Percentiles rank a stretch among this genome's conserved stretches.
phyloP scores from a whole-genome alignment of 2,329 filamentous ascomycete species.

The Diplodia sapinea region DNA sequence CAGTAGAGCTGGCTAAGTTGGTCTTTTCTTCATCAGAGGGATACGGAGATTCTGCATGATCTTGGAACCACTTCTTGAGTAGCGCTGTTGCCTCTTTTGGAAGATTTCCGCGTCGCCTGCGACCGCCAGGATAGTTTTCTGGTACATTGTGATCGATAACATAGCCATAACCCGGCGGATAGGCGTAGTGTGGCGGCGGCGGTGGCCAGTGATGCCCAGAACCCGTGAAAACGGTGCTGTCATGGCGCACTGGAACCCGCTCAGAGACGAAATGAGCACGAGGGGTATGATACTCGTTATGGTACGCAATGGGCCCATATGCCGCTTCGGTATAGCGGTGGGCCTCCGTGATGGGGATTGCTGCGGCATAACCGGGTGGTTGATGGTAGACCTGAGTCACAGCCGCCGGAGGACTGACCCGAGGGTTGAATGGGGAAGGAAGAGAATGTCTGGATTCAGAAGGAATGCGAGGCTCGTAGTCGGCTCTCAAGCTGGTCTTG shows the following conservation, averaged over 20 bases:
- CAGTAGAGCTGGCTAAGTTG: constrained; percentile 46
- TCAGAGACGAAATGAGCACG: neutral
- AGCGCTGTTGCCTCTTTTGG: constrained; percentile 90
- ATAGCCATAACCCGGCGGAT: neutral
- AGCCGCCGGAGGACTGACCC: neutral
- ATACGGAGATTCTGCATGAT: constrained; percentile 79
- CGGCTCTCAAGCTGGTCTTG: neutral
- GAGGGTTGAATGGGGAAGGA: neutral
- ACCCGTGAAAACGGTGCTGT: neutral
- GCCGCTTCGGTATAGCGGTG: neutral
- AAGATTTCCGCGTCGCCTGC: constrained; percentile 70
- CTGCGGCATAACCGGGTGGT: too few relatives aligned
- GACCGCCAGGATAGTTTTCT: neutral
- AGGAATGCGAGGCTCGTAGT: constrained; percentile 19
- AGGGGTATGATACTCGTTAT: neutral
- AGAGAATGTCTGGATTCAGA: neutral
- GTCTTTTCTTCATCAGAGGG: constrained; percentile 86
- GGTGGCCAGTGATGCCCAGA: neutral
- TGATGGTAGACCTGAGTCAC: neutral
- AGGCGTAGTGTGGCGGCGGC: neutral
- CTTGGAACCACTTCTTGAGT: constrained; percentile 77
- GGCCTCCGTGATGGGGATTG: neutral
- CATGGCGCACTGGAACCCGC: neutral
- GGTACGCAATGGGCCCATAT: neutral
- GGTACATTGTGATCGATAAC: neutral